phyloP scores from a whole-genome alignment of 345 rosid species.

The Pistacia integerrima region DNA sequence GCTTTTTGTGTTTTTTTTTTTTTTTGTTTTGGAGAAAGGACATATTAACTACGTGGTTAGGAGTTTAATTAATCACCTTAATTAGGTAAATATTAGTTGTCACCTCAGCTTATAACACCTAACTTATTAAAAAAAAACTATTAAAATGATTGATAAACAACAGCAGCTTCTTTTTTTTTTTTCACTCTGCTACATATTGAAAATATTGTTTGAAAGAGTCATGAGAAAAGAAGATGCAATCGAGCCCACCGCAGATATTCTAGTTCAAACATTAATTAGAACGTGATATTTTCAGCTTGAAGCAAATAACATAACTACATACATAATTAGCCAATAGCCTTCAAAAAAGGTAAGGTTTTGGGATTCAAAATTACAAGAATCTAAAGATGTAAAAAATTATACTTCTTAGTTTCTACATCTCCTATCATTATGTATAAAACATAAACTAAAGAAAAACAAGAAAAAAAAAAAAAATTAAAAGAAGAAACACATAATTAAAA shows the following conservation, averaged over 20 bases:
- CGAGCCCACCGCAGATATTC: neutral
- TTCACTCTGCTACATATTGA: no score
- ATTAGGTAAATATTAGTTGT: no score
- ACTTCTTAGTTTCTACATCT: neutral
- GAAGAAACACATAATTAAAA: neutral
- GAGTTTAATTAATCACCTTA: no score
- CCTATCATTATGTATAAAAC: neutral
- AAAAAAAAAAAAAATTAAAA: neutral
- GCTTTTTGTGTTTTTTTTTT: no score
- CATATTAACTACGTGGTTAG: no score
- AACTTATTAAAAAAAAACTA: no score
- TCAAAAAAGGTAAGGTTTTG: neutral
- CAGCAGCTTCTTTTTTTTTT: no score
- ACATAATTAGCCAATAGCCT: neutral
- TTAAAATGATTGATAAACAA: no score
- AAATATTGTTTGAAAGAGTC: no score
- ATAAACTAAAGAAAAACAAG: neutral
- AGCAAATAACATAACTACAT: neutral
- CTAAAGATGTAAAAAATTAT: neutral
- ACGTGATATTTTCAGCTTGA: neutral
- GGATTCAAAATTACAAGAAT: neutral
- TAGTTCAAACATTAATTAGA: neutral
- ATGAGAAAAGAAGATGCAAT: neutral
- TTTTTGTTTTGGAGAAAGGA: no score
- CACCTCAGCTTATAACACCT: no score